Conservation (phyloP, 345 rosid species). For the Mercurialis annua region DNA sequence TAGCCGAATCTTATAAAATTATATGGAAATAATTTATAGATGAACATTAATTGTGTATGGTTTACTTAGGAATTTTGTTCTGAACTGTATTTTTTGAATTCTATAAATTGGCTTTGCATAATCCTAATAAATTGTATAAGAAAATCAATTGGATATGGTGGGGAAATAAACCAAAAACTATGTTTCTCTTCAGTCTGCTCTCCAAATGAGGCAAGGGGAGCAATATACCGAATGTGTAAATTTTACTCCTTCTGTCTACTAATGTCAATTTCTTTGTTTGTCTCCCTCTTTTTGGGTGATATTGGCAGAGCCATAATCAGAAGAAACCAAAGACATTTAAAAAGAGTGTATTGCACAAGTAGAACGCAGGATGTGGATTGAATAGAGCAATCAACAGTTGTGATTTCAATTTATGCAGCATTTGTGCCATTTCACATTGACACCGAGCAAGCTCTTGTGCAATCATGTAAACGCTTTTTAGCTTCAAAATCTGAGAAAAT, state of each 20-base stretch:
- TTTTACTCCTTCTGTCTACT: neutral
- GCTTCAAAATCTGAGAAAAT: neutral
- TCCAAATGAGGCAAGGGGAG: neutral
- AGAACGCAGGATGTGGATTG: neutral
- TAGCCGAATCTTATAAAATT: too few species aligned
- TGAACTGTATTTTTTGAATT: too few species aligned
- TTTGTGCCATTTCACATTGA: neutral
- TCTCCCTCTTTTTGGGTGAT: conserved; percentile 19
- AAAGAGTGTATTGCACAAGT: conserved; percentile 85
- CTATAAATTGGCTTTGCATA: too few species aligned
- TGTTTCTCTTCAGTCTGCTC: neutral
- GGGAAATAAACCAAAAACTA: too few species aligned
- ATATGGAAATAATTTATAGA: too few species aligned
- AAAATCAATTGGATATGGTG: too few species aligned
- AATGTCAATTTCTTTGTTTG: neutral
- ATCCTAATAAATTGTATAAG: too few species aligned
- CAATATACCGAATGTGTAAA: neutral
- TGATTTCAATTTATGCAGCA: too few species aligned
- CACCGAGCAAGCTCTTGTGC: neutral
- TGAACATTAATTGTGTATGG: too few species aligned
- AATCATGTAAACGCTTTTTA: neutral
- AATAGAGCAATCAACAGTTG: neutral
- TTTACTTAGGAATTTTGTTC: too few species aligned
- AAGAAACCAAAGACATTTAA: conserved; percentile 70
- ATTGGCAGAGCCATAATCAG: conserved; percentile 52